Evolutionary conservation across 2,329 filamentous ascomycete genomes (phyloP).

Genomic region (Diaporthe sp.): DNA sequence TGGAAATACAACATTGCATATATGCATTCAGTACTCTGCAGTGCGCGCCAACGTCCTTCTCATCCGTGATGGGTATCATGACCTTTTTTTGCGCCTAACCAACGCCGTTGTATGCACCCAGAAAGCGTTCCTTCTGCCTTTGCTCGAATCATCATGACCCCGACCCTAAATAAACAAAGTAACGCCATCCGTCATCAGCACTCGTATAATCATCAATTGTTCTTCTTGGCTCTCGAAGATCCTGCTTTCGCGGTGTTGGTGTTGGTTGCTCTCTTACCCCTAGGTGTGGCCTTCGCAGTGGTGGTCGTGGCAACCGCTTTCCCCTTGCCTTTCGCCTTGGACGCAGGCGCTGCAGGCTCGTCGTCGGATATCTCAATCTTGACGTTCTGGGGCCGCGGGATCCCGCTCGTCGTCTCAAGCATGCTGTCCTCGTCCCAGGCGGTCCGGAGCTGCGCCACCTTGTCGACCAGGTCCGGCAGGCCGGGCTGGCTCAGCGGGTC

Average conservation of each 20-base stretch:
- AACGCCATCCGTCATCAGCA: constrained; percentile 38
- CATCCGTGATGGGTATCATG: constrained; percentile 34
- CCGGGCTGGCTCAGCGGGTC: constrained; percentile 17
- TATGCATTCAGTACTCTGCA: constrained; percentile 21
- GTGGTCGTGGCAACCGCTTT: constrained; percentile 39
- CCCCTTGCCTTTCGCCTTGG: constrained; percentile 47
- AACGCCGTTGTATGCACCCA: constrained; percentile 35
- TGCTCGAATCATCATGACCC: constrained; percentile 9
- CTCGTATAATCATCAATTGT: constrained; percentile 28
- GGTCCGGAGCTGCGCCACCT: constrained; percentile 41
- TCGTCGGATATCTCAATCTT: constrained; percentile 45
- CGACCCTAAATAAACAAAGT: constrained; percentile 26
- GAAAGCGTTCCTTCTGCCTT: background rate
- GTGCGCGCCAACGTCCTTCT: background rate
- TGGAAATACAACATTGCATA: constrained; percentile 16
- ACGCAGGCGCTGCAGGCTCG: constrained; percentile 25
- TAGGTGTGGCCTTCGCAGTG: constrained; percentile 17
- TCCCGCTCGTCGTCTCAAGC: constrained; percentile 48
- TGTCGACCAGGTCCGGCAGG: constrained; percentile 38
- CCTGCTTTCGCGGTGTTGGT: constrained; percentile 28
- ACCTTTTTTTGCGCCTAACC: constrained; percentile 20
- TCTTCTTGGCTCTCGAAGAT: constrained; percentile 33
- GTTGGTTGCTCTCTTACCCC: constrained; percentile 38
- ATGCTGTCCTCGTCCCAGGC: constrained; percentile 48
- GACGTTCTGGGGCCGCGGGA: constrained; percentile 39